These are phyloP conservation scores for Sedum album DNA, from an alignment of 164 flowering plant species.

Conservation along the genomic window DNA sequence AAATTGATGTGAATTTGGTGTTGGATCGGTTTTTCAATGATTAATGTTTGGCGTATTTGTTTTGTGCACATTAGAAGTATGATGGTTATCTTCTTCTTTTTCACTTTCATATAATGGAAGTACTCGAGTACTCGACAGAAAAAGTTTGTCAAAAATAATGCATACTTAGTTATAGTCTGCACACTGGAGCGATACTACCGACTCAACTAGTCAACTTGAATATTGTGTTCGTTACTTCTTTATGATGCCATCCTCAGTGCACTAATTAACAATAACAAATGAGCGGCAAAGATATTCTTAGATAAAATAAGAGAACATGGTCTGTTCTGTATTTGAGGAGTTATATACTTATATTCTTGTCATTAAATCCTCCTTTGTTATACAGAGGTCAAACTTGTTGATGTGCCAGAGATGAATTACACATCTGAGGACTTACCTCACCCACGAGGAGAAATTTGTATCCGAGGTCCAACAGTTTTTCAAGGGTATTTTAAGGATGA, in stretches of 20 bases:
- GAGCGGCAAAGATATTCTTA: not conserved
- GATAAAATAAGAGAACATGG: not conserved
- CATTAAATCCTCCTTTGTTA: not conserved
- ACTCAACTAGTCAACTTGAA: no score
- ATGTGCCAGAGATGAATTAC: conserved; percentile 96
- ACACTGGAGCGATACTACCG: no score
- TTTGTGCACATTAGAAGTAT: not conserved
- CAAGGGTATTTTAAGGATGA: conserved; percentile 87
- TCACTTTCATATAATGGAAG: not conserved
- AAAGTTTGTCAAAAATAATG: no score
- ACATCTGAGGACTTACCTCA: conserved; percentile 78
- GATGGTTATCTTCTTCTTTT: not conserved
- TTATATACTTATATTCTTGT: not conserved
- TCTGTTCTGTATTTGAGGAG: not conserved
- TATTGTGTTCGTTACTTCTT: no score
- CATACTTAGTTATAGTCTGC: no score
- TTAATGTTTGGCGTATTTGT: not conserved
- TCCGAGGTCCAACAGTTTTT: conserved; percentile 85
- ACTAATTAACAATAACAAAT: not conserved
- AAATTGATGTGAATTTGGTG: not conserved
- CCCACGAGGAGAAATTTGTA: conserved; percentile 96
- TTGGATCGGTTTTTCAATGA: not conserved
- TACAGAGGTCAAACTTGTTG: conserved; percentile 88
- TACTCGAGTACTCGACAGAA: not conserved
- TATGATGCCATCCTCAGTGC: no score